Conservation (phyloP, 768 basidiomycete genomes). For the Scleroderma citrinum region DNA sequence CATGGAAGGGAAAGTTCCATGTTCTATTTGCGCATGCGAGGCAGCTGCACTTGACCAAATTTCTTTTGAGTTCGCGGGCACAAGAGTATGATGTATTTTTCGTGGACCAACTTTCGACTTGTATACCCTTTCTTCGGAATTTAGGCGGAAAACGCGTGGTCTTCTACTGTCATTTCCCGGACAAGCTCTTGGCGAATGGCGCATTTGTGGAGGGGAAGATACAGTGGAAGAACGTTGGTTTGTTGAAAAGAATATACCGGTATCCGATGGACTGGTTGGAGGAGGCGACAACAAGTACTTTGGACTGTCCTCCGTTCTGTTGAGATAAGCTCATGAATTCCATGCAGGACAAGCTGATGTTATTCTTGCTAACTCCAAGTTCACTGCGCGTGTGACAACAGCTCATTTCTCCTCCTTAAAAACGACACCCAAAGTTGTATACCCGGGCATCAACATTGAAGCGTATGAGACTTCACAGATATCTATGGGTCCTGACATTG, state of each 20-base stretch:
- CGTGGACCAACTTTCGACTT: conserved; percentile 93
- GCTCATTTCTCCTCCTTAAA: conserved; percentile 66
- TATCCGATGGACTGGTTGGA: conserved; percentile 88
- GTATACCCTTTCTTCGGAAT: conserved; percentile 73
- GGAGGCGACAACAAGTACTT: conserved; percentile 80
- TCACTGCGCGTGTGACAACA: conserved; percentile 79
- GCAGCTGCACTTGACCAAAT: conserved; percentile 74
- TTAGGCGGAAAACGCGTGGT: conserved; percentile 74
- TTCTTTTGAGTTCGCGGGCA: conserved; percentile 48
- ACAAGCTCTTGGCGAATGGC: conserved; percentile 81
- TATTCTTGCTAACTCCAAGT: conserved; percentile 87
- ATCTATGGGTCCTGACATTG: conserved; percentile 43
- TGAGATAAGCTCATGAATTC: not conserved
- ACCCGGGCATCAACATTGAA: conserved; percentile 85
- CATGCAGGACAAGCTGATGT: conserved; percentile 77
- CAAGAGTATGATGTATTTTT: conserved; percentile 75
- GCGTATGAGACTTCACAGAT: conserved; percentile 53
- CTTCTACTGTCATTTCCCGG: conserved; percentile 98
- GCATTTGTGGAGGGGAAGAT: conserved; percentile 50
- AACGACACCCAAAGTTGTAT: conserved; percentile 70
- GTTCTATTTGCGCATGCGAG: conserved; percentile 85
- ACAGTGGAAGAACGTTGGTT: conserved; percentile 34
- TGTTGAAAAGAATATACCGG: conserved; percentile 75
- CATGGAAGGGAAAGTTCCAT: conserved; percentile 74
- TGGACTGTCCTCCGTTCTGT: conserved; percentile 4